A percentile compares a stretch with the other conserved stretches of the same genome.
These are phyloP conservation scores for Phytophthora cajani DNA, from an alignment of 352 stramenopile genomes.

Conservation along the genomic window DNA sequence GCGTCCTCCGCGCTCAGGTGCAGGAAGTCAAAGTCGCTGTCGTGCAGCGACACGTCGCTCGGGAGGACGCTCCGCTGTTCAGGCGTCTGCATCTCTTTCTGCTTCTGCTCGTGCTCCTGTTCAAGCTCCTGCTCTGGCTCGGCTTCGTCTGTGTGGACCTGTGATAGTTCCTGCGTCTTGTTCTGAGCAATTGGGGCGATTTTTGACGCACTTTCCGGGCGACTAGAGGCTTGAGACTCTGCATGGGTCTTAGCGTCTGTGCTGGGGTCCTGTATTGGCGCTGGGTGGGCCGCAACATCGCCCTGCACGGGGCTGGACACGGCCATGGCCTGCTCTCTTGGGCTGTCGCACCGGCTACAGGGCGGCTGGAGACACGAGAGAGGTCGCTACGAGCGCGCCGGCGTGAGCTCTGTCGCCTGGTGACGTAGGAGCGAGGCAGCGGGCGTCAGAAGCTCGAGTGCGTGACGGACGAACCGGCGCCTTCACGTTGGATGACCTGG, in stretches of 20 bases:
- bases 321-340: conserved; percentile 18
- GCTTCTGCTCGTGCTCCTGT: conserved; percentile 12
- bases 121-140: conserved; percentile 23
- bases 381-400: neutral
- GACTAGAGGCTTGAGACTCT: neutral
- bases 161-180: conserved; percentile 6
- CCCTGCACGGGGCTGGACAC: conserved; percentile 3
- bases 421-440: neutral
- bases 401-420: conserved; percentile 10
- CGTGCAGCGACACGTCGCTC: conserved; percentile 46
- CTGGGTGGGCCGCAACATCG: neutral
- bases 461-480: conserved; percentile 1
- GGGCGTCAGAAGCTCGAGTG: neutral
- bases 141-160: conserved; percentile 3
- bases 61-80: conserved; percentile 61
- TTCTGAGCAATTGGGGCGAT: neutral
- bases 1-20: conserved; percentile 17
- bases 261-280: neutral
- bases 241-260: neutral
- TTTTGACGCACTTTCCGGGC: conserved; percentile 5
- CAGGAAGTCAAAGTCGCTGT: conserved; percentile 69
- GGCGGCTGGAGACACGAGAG: neutral
- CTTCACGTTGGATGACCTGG: neutral
- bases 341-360: conserved; percentile 13
- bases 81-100: conserved; percentile 22